phyloP scores from a whole-genome alignment of 306 rosid species.

The Cucurbita argyrosperma region DNA sequence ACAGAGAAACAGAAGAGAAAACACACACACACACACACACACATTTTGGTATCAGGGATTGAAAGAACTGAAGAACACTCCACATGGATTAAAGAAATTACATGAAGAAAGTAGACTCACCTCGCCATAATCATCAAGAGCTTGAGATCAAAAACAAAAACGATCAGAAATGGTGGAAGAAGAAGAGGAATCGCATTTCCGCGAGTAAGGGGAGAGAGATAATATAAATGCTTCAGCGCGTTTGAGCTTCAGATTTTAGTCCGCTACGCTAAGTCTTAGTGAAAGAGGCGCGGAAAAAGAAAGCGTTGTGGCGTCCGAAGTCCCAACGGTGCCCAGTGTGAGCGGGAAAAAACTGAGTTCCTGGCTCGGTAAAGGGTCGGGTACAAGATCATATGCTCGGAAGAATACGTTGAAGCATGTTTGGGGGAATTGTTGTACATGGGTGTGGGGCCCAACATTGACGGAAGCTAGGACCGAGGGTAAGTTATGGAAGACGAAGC shows the following conservation, averaged over 20 bases:
- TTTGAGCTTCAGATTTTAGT: constrained; percentile 6
- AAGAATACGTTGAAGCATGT: not conserved
- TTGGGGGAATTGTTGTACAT: not conserved
- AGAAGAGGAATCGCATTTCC: not conserved
- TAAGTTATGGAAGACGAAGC: constrained; percentile 15
- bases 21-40: not conserved
- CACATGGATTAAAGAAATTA: not conserved
- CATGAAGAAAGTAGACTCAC: not conserved
- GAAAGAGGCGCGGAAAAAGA: not conserved
- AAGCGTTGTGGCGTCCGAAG: not conserved
- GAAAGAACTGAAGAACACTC: not conserved
- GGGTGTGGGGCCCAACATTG: constrained; percentile 15
- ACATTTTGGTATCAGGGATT: not conserved
- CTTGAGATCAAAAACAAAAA: not conserved
- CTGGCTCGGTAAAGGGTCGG: constrained; percentile 14
- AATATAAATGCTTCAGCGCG: not conserved
- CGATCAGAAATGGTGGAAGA: not conserved
- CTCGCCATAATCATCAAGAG: not conserved
- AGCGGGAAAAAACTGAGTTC: constrained; percentile 59
- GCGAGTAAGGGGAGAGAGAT: not conserved
- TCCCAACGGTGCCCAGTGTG: constrained; percentile 7
- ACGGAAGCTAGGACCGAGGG: constrained; percentile 14
- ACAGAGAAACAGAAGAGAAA: not conserved
- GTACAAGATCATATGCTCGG: constrained; percentile 7
- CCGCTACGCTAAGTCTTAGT: constrained; percentile 14